Evolutionary conservation across 2,329 filamentous ascomycete genomes (phyloP), one percentile per base, ranked within the genome.

Genomic region (Keithomyces neogunnii): DNA sequence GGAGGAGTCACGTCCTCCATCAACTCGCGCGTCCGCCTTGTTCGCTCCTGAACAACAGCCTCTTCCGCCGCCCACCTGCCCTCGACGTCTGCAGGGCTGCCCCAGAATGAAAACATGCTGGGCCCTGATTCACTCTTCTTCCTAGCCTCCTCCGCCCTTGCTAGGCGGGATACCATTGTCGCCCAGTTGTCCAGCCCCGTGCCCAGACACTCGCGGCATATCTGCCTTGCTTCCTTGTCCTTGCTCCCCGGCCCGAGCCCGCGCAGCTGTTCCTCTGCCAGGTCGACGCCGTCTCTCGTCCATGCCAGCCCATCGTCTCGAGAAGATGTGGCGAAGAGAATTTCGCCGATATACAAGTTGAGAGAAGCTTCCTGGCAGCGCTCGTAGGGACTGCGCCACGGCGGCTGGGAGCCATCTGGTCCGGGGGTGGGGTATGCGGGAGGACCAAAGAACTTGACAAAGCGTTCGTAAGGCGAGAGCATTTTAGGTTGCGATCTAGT

Each of bases 281-380:
- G 72, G 58, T 91, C 86, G 33, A 95, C 89, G 30, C 86, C 90
- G 56, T 96, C 89, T 51, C 89, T 81, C 1, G 92, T 96, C 92
- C 92, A 97, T 5, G 84, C 83, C 2, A 96, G 74, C 0, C 90
- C 92, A 54, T 86, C 84, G 47, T 88, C 83, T 48, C 74, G 72
- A 19, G 67, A 69, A 1, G 63, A 59, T 4, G 79, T 80, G 0
- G 88, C 81, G 66, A 87, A 96, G 33, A 97, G 77, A 48, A 97
- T 95, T 70, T 97, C 92, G 53, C 92, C 92, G 56, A 97, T 92
- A 67, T 96, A 93, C 29, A 90, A 78, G 75, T 89, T 90, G 11
- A 96, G 70, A 0, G 82, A 89, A 3, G 90, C 89, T 67, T 96
- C 91, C 57, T 93, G 86, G 67, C 91, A 96, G 38, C 80, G 77